A percentile compares a stretch with the other conserved stretches of the same genome.
Conservation (phyloP, 1,139 yeast species). For the Debaryomycetaceae sp. region DNA sequence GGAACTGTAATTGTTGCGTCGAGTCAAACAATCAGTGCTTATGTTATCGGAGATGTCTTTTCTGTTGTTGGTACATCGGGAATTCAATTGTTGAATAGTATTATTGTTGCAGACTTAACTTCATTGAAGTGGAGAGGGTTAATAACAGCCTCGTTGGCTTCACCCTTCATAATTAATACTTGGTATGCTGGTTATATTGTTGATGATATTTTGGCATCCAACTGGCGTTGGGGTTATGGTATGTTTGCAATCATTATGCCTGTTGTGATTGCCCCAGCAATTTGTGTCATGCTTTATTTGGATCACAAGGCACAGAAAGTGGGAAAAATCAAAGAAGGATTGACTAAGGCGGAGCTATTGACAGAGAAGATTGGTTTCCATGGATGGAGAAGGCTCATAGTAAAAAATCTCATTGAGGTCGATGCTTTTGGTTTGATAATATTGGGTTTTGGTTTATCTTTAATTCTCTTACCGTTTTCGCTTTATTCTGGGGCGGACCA, state of each 20-base stretch:
- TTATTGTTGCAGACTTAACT: constrained; percentile 28
- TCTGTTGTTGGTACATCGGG: constrained; percentile 23
- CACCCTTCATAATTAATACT: constrained; percentile 27
- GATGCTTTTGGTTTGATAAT: constrained; percentile 31
- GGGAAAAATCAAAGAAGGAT: not conserved
- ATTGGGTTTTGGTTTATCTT: constrained; percentile 31
- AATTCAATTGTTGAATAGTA: constrained; percentile 14
- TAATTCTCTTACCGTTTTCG: constrained; percentile 32
- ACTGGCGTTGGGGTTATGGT: constrained; percentile 40
- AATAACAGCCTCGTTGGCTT: constrained; percentile 17
- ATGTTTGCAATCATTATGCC: constrained; percentile 35
- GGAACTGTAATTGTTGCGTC: constrained; percentile 25
- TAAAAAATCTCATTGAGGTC: constrained; percentile 10
- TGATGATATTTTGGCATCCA: constrained; percentile 16
- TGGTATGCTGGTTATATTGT: constrained; percentile 34
- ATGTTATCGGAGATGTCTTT: constrained; percentile 27
- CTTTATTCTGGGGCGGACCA: constrained; percentile 15
- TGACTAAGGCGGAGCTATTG: not conserved
- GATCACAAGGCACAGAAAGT: constrained; percentile 21
- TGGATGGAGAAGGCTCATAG: constrained; percentile 1
- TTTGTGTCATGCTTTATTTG: constrained; percentile 19
- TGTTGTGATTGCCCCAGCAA: constrained; percentile 24
- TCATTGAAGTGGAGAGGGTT: constrained; percentile 29
- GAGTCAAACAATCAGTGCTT: constrained; percentile 23
- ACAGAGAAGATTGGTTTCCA: constrained; percentile 3